phyloP scores from a whole-genome alignment of 768 basidiomycete species.

The Mycena vitilis region DNA sequence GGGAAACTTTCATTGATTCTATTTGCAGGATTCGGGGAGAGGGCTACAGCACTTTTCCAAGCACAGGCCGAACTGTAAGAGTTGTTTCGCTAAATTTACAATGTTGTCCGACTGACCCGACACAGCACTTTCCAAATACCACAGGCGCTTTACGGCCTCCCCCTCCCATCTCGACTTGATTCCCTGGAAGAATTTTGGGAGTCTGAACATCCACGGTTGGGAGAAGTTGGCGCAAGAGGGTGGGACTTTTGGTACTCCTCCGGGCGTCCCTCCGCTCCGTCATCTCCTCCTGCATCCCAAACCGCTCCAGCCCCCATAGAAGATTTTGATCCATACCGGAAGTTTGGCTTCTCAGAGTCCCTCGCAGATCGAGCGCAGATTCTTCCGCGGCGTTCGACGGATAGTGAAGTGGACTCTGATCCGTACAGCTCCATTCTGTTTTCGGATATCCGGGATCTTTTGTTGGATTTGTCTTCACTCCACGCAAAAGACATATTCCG shows the following conservation, averaged over 20 bases:
- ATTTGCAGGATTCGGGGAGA: conserved; percentile 73
- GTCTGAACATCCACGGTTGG: conserved; percentile 79
- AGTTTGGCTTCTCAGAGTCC: conserved; percentile 74
- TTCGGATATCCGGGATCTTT: conserved; percentile 71
- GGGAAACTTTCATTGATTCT: conserved; percentile 23
- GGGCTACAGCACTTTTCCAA: conserved; percentile 82
- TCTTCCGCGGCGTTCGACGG: conserved; percentile 66
- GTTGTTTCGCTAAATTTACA: background rate
- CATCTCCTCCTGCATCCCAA: conserved; percentile 26
- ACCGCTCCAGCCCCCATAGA: conserved; percentile 21
- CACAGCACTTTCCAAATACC: conserved; percentile 72
- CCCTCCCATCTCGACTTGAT: conserved; percentile 63
- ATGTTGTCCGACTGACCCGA: conserved; percentile 1
- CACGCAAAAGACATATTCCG: conserved; percentile 69
- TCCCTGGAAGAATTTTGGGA: conserved; percentile 88
- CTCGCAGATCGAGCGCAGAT: conserved; percentile 54
- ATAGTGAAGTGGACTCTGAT: conserved; percentile 64
- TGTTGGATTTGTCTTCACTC: conserved; percentile 60
- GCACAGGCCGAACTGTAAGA: conserved; percentile 86
- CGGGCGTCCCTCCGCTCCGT: conserved; percentile 38
- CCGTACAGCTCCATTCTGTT: conserved; percentile 82
- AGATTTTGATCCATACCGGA: conserved; percentile 71
- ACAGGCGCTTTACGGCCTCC: conserved; percentile 50
- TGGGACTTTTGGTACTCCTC: conserved; percentile 74
- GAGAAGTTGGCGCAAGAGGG: conserved; percentile 73